phyloP scores from a whole-genome alignment of 208 protist species.

The Phytomonas francai region DNA sequence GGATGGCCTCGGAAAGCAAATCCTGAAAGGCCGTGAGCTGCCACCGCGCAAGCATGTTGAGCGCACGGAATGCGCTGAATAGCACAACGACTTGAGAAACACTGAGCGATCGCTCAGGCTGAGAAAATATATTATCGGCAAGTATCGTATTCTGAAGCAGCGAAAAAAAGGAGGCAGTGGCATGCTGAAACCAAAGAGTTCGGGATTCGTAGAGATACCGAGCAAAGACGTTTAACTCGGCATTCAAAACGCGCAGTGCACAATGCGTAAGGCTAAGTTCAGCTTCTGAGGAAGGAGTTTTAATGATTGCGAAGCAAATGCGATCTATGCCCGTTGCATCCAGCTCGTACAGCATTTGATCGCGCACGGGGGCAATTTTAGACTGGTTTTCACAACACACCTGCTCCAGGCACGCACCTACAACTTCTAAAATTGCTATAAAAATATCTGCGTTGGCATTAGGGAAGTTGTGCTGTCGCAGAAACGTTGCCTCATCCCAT shows the following conservation, averaged over 20 bases:
- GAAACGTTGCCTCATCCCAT: conserved; percentile 45
- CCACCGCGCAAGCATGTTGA: conserved; percentile 77
- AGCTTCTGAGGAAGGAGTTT: conserved; percentile 29
- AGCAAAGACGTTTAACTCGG: conserved; percentile 30
- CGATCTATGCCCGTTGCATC: conserved; percentile 51
- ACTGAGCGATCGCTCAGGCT: conserved; percentile 18
- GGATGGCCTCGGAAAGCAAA: conserved; percentile 34
- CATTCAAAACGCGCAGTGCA: conserved; percentile 46
- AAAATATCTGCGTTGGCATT: conserved; percentile 27
- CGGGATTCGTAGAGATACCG: conserved; percentile 40
- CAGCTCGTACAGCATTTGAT: conserved; percentile 60
- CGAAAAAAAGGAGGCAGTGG: conserved; percentile 51
- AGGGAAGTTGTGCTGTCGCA: conserved; percentile 18
- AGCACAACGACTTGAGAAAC: conserved; percentile 41
- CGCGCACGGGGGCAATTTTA: conserved; percentile 31
- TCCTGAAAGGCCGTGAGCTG: conserved; percentile 57
- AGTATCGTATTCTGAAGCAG: conserved; percentile 72
- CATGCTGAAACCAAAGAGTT: conserved; percentile 37
- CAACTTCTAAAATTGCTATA: conserved; percentile 24
- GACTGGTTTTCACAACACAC: conserved; percentile 28
- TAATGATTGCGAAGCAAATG: conserved; percentile 55
- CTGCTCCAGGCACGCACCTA: conserved; percentile 52
- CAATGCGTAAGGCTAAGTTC: conserved; percentile 53
- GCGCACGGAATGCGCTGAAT: conserved; percentile 54
- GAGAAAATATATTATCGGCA: conserved; percentile 24